Conservation (phyloP, 441 rosid species). For the Theobroma grandiflorum region DNA sequence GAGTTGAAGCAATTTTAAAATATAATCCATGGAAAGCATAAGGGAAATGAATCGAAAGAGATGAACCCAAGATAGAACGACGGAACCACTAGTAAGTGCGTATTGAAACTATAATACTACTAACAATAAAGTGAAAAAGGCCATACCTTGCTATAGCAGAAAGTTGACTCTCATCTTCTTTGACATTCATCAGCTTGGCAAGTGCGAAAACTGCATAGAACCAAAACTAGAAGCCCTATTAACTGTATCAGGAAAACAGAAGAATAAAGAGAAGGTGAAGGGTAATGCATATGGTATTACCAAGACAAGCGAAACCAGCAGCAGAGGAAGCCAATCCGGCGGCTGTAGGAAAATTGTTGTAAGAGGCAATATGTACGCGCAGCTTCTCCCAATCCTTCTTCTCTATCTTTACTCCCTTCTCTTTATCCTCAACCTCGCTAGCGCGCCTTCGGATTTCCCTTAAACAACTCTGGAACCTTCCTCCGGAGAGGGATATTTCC, state of each 20-base stretch:
- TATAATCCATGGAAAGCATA: neutral
- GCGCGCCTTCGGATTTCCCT: constrained; percentile 85
- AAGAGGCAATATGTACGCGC: constrained; percentile 88
- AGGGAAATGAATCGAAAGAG: neutral
- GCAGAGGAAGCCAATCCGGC: constrained; percentile 99
- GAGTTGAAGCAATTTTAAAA: neutral
- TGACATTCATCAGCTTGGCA: constrained; percentile 90
- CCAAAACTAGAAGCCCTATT: neutral
- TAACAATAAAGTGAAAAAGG: neutral
- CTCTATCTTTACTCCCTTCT: constrained; percentile 74
- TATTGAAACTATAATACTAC: too few species aligned
- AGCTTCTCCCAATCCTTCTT: constrained; percentile 91
- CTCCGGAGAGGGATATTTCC: constrained; percentile 95
- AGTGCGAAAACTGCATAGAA: constrained; percentile 74
- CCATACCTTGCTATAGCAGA: constrained; percentile 93
- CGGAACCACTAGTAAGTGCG: too few species aligned
- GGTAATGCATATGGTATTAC: constrained; percentile 40
- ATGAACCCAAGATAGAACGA: neutral
- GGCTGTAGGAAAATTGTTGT: constrained; percentile 92
- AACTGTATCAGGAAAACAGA: neutral
- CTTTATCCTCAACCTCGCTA: constrained; percentile 79
- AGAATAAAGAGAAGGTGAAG: neutral
- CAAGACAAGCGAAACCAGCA: constrained; percentile 97
- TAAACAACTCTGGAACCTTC: constrained; percentile 84
- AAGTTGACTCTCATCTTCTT: constrained; percentile 86